Percentiles rank a stretch among this genome's conserved stretches.
These are phyloP conservation scores for Henningerozyma blattae DNA, from an alignment of 805 yeast species.

Conservation along the genomic window DNA sequence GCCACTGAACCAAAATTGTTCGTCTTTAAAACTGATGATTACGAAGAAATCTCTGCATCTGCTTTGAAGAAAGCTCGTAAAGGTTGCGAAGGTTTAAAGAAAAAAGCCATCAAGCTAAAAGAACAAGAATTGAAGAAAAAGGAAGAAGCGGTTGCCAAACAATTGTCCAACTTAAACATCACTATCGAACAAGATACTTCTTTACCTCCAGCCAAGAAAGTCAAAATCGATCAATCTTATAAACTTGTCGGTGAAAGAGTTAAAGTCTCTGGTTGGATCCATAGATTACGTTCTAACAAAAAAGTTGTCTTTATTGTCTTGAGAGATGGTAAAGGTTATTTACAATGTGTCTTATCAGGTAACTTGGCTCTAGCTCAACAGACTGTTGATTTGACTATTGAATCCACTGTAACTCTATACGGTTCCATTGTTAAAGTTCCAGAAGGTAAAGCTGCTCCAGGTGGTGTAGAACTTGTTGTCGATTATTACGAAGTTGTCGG, in stretches of 20 bases:
- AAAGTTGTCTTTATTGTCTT: conserved; percentile 82
- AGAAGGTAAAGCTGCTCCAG: conserved; percentile 95
- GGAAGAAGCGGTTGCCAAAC: conserved; percentile 51
- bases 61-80: conserved; percentile 94
- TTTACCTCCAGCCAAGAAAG: conserved; percentile 54
- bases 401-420: conserved; percentile 66
- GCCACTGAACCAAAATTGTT: conserved; percentile 37
- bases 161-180: conserved; percentile 72
- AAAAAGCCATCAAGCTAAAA: conserved; percentile 44
- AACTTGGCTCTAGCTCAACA: conserved; percentile 85
- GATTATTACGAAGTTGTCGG: conserved; percentile 87
- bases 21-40: conserved; percentile 40
- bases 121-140: conserved; percentile 39
- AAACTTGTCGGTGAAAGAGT: conserved; percentile 58
- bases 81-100: conserved; percentile 84
- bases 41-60: conserved; percentile 71
- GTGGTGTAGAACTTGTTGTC: conserved; percentile 86
- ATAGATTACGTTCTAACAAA: conserved; percentile 85
- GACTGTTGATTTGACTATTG: conserved; percentile 77
- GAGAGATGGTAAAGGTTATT: conserved; percentile 89
- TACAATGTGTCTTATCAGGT: conserved; percentile 82
- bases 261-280: conserved; percentile 87
- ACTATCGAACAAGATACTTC: conserved; percentile 58
- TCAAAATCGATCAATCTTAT: conserved; percentile 50
- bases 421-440: conserved; percentile 80